Base-by-base conservation (phyloP, 495 filamentous ascomycete genomes). In the Penicillium roqueforti region DNA sequence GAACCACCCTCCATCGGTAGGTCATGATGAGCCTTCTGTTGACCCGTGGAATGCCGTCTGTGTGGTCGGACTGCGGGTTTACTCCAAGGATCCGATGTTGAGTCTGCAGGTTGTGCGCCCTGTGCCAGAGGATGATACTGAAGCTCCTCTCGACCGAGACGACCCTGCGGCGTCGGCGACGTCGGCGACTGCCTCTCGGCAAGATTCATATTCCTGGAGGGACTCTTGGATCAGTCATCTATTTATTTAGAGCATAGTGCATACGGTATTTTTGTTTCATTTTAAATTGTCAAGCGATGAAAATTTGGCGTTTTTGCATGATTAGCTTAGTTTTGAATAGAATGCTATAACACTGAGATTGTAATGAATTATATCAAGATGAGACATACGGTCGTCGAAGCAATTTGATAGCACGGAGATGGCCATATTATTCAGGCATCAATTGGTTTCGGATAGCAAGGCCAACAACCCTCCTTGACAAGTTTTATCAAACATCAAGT, bases 41-140 rank as follows among this genome's bases (percentile, higher is more conserved):
- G 81, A 92, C 44, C 87, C 88, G 1, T 96, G 91, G 91, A 93
- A 95, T 66, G 89, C 91, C 0, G 83, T 92, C 0, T 89, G 83
- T 39, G 87, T 92, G 2, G 81, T 93, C 0, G 89, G 90, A 0
- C 62, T 96, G 41, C 76, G 86, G 28, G 82, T 96, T 1, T 93
- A 89, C 66, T 83, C 72, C 22, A 78, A 83, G 61, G 81, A 83
- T 53, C 69, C 74, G 6, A 69, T 73, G 38, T 70, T 83, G 26
- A 72, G 67, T 19, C 68, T 85, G 23, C 71, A 84, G 58, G 80
- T 83, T 28, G 61, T 83, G 3, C 70, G 74, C 20, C 79, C 82
- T 23, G 74, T 76, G 39, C 76, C 76, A 23, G 74, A 78, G 10
- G 73, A 76, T 47, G 82, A 81, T 26, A 57, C 59, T 8, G 74